phyloP scores from a whole-genome alignment of 352 stramenopile genomes.

The Phytophthora rubi region DNA sequence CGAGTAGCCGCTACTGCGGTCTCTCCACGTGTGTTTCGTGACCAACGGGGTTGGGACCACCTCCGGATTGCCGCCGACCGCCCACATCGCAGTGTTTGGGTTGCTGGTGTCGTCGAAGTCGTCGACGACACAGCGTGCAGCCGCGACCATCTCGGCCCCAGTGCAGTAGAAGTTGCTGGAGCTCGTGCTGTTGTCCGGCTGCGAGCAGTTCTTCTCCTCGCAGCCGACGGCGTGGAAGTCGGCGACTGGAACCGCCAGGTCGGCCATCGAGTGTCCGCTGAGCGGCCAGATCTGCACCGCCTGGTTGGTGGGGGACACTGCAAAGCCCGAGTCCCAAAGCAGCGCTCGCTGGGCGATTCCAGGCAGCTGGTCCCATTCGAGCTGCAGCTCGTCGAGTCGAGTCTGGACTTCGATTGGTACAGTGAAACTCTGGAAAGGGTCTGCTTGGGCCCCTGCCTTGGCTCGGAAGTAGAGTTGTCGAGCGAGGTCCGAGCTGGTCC shows the following conservation, averaged over 20 bases:
- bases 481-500: neutral
- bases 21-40: neutral
- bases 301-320: neutral
- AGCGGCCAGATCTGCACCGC: neutral
- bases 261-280: neutral
- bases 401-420: neutral
- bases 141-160: neutral
- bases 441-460: neutral
- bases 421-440: neutral
- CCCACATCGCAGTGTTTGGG: constrained; percentile 1
- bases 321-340: neutral
- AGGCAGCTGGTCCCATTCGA: neutral
- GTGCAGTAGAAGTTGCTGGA: neutral
- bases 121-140: neutral
- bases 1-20: neutral
- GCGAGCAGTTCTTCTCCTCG: neutral
- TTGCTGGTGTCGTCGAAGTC: neutral
- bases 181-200: neutral
- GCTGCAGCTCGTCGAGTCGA: neutral
- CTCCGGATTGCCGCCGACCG: neutral
- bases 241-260: neutral
- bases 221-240: neutral
- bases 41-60: neutral
- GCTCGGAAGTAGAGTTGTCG: neutral
- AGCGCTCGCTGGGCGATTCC: neutral